Base-by-base conservation (phyloP, 352 stramenopile genomes). In the Phytophthora ohioensis region DNA sequence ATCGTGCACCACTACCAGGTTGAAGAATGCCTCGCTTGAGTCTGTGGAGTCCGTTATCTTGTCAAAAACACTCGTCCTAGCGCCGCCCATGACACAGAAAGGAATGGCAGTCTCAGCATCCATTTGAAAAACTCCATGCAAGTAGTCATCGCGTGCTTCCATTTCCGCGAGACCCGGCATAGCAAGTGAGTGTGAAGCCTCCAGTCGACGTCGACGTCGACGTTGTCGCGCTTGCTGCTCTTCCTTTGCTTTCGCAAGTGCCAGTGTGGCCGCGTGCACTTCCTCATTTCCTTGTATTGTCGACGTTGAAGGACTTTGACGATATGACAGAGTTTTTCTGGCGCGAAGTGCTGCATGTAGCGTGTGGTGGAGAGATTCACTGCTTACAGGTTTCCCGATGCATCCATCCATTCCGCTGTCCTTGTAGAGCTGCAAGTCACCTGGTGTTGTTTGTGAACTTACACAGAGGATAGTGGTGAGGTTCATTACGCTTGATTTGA, bases 1-100 rank as follows among this genome's bases (percentile, higher is more conserved):
- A 53, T 99, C 96, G 65, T 99, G 94, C 36, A 97, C 93, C 6
- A 99, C 80, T 32, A 99, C 94, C 43, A 99, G 81, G 64, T 98
- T 98, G 79, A 98, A 98, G 60, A 98, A 94, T 5, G 84, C 85
- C 30, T 89, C 82, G 43, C 63, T 60, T 10, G 68, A 36, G 32
- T 76, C 64, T 8, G 65, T 77, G 21, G 39, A 6, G 17, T 64
- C 36, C 7, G 53, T 46, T 27, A 35, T 43, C 9, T 39, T 55
- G 32, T 55, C 54, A 7, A 45, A 57, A 53, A 49, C 21, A 57
- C 21, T 56, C 9, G 53, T 48, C 30, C 21, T 41, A 45, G 53
- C 17, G 2, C 65, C 53, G 17, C 94, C 91, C 30, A 99, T 69
- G 1, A 99, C 85, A 36, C 85, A 91, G 76, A 95, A 99, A 5